Conservation (phyloP, 768 basidiomycete species). For the Pilatotrama ljubarskyi region DNA sequence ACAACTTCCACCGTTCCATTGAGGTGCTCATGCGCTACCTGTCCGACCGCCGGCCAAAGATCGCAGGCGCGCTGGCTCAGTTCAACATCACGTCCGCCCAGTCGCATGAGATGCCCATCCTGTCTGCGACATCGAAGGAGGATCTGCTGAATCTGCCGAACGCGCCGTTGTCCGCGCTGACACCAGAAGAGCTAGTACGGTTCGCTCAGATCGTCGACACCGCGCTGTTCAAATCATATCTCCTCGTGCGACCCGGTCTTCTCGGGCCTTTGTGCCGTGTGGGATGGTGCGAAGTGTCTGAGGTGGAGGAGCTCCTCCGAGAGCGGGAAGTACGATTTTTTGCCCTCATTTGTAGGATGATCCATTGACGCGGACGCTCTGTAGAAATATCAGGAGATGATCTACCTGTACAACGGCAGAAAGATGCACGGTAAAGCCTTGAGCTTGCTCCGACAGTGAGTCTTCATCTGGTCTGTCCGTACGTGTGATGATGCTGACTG, state of each 20-base stretch:
- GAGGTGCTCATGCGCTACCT: conserved; percentile 88
- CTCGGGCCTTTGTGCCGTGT: conserved; percentile 86
- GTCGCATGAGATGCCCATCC: conserved; percentile 63
- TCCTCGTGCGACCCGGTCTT: conserved; percentile 77
- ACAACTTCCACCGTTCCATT: conserved; percentile 68
- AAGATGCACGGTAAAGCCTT: conserved; percentile 94
- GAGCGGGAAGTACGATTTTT: conserved; percentile 64
- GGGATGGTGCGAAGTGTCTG: conserved; percentile 94
- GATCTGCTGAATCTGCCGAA: conserved; percentile 82
- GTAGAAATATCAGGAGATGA: conserved; percentile 89
- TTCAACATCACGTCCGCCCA: conserved; percentile 69
- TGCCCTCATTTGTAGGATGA: not conserved
- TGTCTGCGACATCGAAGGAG: conserved; percentile 70
- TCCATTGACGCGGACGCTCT: not conserved
- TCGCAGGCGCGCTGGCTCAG: conserved; percentile 71
- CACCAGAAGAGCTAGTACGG: conserved; percentile 81
- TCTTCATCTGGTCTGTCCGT: not conserved
- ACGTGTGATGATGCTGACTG: not conserved
- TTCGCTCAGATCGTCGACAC: conserved; percentile 96
- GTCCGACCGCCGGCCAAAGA: conserved; percentile 85
- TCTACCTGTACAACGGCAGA: conserved; percentile 91
- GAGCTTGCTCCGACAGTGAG: conserved; percentile 80
- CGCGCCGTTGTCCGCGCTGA: conserved; percentile 66
- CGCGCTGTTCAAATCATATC: conserved; percentile 89
- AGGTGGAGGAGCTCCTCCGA: conserved; percentile 86